phyloP scores from a whole-genome alignment of 176 grass and related monocot genomes.

The bread wheat (Triticum aestivum) region IWGSC_CS_RefSeq_v2.1 NC_057807.1:468238740-468239239 shows the following conservation, averaged over 20 bases:
- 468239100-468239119: slow-evolving; percentile 59
- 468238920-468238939: neutral
- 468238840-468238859: slow-evolving; percentile 63
- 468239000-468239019: slow-evolving; percentile 73
- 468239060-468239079: slow-evolving; percentile 47
- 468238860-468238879: neutral
- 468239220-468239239: slow-evolving; percentile 19
- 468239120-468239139: slow-evolving; percentile 30
- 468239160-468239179: neutral
- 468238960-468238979: slow-evolving; percentile 83
- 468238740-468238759: neutral
- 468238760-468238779: neutral
- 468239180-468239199: neutral
- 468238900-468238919: neutral
- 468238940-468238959: slow-evolving; percentile 47
- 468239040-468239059: slow-evolving; percentile 20
- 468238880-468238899: neutral
- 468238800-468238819: slow-evolving; percentile 52
- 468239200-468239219: neutral
- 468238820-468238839: slow-evolving; percentile 81
- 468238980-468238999: slow-evolving; percentile 56
- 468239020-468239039: slow-evolving; percentile 80
- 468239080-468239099: slow-evolving; percentile 78
- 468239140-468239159: slow-evolving; percentile 21
- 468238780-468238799: slow-evolving; percentile 22